These are phyloP conservation scores for Isoetes taiwanensis DNA, from an alignment of 75 land plant genomes.

Conservation along the genomic window DNA sequence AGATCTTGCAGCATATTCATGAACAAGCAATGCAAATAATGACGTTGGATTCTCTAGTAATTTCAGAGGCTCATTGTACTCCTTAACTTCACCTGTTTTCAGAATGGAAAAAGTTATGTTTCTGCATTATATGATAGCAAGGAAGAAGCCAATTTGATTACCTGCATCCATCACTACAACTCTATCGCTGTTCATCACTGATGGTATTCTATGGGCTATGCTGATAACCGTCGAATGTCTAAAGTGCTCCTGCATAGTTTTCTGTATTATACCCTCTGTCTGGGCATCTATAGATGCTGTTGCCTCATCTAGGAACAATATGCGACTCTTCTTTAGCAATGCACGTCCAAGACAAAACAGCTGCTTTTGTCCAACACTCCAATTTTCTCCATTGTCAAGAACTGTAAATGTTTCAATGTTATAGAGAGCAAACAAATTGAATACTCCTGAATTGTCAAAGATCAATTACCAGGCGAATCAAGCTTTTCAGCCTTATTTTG, in stretches of 20 bases:
- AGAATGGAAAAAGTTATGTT: too few relatives aligned
- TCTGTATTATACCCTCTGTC: slow-evolving; percentile 72
- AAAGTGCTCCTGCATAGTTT: slow-evolving; percentile 54
- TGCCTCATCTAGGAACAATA: slow-evolving; percentile 79
- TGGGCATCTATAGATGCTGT: slow-evolving; percentile 84
- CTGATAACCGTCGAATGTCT: slow-evolving; percentile 56
- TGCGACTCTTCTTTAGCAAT: slow-evolving; percentile 54
- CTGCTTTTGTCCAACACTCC: slow-evolving; percentile 91
- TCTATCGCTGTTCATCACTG: slow-evolving; percentile 74
- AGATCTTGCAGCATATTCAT: too few relatives aligned
- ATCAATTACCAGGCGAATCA: slow-evolving; percentile 63
- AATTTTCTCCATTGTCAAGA: slow-evolving; percentile 82
- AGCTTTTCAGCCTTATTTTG: slow-evolving; percentile 44
- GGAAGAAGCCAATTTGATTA: too few relatives aligned
- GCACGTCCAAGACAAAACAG: slow-evolving; percentile 74
- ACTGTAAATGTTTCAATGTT: slow-evolving; percentile 47
- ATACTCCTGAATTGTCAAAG: too few relatives aligned
- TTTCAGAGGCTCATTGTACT: too few relatives aligned
- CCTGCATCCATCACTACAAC: slow-evolving; percentile 78
- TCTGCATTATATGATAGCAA: too few relatives aligned
- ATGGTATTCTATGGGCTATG: slow-evolving; percentile 85
- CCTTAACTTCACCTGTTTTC: too few relatives aligned
- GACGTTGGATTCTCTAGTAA: too few relatives aligned
- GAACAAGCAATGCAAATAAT: too few relatives aligned
- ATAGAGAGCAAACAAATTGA: too few relatives aligned